Evolutionary conservation across 305 asterid genomes (phyloP).

Genomic region (Rubia peregrina): DNA sequence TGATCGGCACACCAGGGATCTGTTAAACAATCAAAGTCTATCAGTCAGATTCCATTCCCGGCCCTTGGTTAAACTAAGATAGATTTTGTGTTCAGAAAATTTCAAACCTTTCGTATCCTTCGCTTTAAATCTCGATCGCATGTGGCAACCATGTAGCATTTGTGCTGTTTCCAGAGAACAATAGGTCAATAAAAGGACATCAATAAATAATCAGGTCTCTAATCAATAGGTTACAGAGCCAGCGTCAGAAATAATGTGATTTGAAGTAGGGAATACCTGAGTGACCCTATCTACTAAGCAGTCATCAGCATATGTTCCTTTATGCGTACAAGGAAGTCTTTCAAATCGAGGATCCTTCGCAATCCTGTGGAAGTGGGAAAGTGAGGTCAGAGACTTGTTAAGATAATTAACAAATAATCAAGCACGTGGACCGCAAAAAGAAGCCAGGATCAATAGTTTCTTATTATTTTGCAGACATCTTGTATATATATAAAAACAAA

Average conservation of each 20-base stretch:
- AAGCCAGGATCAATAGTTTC: not conserved
- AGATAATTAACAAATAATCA: not conserved
- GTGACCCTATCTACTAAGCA: slow-evolving; percentile 93
- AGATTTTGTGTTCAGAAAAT: not conserved
- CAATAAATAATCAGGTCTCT: not conserved
- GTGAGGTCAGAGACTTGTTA: not conserved
- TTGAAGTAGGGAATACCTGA: slow-evolving; percentile 40
- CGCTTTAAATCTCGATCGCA: slow-evolving; percentile 98
- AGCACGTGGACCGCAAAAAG: not conserved
- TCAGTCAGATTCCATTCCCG: not conserved
- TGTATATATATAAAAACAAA: not conserved
- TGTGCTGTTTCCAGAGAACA: slow-evolving; percentile 50
- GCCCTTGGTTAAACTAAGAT: not conserved
- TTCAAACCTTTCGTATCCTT: slow-evolving; percentile 85
- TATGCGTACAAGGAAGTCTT: slow-evolving; percentile 96
- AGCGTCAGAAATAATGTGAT: not conserved
- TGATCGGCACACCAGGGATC: slow-evolving; percentile 97
- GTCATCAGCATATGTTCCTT: slow-evolving; percentile 98
- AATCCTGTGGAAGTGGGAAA: slow-evolving; percentile 40
- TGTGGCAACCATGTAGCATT: slow-evolving; percentile 96
- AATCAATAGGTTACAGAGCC: not conserved
- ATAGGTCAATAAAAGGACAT: not conserved
- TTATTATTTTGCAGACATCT: not conserved
- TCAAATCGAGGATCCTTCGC: slow-evolving; percentile 98
- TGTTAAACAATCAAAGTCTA: slow-evolving; percentile 22